Conservation (phyloP, 352 stramenopile genomes). For the Thalassiosira mediterranea region DNA sequence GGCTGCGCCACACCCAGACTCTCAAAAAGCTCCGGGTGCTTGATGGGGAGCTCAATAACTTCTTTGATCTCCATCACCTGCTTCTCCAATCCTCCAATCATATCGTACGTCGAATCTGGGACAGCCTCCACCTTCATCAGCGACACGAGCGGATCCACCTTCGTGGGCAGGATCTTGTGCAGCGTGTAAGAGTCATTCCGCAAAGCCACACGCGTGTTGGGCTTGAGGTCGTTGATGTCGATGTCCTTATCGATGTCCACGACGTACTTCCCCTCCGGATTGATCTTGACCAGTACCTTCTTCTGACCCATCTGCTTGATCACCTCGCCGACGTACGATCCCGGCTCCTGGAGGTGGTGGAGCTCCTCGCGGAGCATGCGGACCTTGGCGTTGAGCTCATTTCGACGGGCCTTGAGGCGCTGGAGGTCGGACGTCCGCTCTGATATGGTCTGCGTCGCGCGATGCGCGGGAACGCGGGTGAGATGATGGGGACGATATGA, state of each 20-base stretch:
- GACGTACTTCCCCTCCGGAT: constrained; percentile 99
- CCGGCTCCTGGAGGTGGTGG: constrained; percentile 97
- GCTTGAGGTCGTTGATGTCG: constrained; percentile 92
- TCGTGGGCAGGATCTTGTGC: constrained; percentile 99
- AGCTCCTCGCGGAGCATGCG: constrained; percentile 97
- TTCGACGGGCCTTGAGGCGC: constrained; percentile 93
- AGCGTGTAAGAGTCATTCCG: constrained; percentile 99
- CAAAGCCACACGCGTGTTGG: constrained; percentile 98
- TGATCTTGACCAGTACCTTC: constrained; percentile 98
- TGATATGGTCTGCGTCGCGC: constrained; percentile 59
- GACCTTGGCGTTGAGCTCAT: constrained; percentile 98
- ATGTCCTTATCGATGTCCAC: constrained; percentile 98
- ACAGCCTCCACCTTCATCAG: constrained; percentile 98
- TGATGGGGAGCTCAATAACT: constrained; percentile 99
- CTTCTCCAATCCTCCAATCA: constrained; percentile 99
- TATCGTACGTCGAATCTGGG: constrained; percentile 99
- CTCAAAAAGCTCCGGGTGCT: constrained; percentile 99
- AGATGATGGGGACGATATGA: constrained; percentile 13
- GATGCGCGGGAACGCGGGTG: constrained; percentile 1
- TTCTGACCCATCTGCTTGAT: constrained; percentile 99
- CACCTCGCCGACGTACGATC: constrained; percentile 91
- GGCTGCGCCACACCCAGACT: constrained; percentile 97
- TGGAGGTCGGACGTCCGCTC: constrained; percentile 87
- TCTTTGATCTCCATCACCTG: constrained; percentile 99
- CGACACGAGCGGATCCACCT: constrained; percentile 89